Conservation (phyloP, 148 eudicot genomes). For the Chenopodium suecicum region DNA sequence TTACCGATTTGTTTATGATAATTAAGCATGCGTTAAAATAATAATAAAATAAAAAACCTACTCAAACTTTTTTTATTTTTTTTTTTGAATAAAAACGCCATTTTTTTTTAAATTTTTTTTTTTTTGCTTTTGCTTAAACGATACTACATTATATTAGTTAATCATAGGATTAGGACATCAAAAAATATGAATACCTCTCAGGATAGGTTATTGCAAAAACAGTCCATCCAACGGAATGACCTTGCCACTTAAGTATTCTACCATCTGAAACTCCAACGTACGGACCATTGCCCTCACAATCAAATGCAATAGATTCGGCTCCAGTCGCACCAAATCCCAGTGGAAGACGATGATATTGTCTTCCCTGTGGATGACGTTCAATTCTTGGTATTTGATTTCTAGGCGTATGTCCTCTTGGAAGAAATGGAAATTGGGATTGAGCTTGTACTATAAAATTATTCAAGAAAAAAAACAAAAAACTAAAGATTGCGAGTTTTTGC, state of each 20-base stretch:
- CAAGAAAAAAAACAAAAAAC: too few relatives aligned
- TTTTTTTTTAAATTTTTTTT: too few relatives aligned
- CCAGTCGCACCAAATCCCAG: neutral
- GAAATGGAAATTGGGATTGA: too few relatives aligned
- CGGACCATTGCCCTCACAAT: conserved; percentile 36
- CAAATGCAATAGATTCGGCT: conserved; percentile 23
- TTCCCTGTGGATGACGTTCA: neutral
- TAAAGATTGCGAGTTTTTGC: neutral
- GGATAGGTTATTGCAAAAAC: conserved; percentile 15
- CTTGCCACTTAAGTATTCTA: conserved; percentile 24
- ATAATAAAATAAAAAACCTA: too few relatives aligned
- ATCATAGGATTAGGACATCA: too few relatives aligned
- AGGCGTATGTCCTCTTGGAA: too few relatives aligned
- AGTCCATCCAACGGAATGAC: conserved; percentile 14
- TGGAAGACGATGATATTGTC: neutral
- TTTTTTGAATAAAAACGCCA: too few relatives aligned
- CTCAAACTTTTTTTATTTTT: too few relatives aligned
- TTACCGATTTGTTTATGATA: too few relatives aligned
- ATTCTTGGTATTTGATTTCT: neutral
- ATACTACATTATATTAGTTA: too few relatives aligned
- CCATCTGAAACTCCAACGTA: conserved; percentile 30
- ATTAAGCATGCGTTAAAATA: too few relatives aligned
- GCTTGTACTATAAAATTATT: neutral
- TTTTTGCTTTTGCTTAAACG: too few relatives aligned
- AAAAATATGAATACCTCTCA: conserved; percentile 14